Conservation (phyloP, 352 stramenopile genomes). For the Thalassiosira sp. region DNA sequence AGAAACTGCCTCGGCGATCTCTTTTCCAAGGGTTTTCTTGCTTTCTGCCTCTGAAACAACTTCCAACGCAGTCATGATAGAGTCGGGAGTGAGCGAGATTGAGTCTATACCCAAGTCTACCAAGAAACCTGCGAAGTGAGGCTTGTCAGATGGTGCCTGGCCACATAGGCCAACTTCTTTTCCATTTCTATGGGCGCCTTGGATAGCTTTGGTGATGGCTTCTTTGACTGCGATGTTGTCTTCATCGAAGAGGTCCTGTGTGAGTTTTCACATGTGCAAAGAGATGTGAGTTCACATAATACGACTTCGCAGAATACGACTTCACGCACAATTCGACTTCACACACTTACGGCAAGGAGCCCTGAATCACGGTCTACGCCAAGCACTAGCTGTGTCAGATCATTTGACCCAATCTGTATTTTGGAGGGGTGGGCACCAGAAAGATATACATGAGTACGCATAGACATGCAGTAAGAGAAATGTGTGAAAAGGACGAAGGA, state of each 20-base stretch:
- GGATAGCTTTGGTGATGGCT: constrained; percentile 34
- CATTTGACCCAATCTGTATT: constrained; percentile 50
- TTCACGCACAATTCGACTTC: no score
- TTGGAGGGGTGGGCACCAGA: background rate
- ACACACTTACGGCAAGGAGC: constrained; percentile 35
- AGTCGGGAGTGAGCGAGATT: constrained; percentile 51
- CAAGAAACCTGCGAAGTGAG: constrained; percentile 45
- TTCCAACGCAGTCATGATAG: constrained; percentile 26
- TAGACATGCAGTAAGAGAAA: background rate
- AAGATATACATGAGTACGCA: background rate
- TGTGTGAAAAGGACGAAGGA: background rate
- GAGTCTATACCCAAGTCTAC: constrained; percentile 53
- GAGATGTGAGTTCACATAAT: no score
- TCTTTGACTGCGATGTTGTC: constrained; percentile 39
- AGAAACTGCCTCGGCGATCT: constrained; percentile 21
- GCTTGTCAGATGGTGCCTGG: constrained; percentile 48
- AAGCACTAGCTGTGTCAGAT: constrained; percentile 48
- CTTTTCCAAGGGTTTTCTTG: constrained; percentile 7
- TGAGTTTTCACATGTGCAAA: no score
- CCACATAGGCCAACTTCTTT: constrained; percentile 49
- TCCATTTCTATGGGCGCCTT: constrained; percentile 38
- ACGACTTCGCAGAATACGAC: no score
- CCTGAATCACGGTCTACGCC: constrained; percentile 50
- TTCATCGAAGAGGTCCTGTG: constrained; percentile 55
- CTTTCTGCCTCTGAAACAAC: constrained; percentile 38